Evolutionary conservation across 2,329 filamentous ascomycete genomes (phyloP).

Genomic region (Beauveria pseudobassiana): DNA sequence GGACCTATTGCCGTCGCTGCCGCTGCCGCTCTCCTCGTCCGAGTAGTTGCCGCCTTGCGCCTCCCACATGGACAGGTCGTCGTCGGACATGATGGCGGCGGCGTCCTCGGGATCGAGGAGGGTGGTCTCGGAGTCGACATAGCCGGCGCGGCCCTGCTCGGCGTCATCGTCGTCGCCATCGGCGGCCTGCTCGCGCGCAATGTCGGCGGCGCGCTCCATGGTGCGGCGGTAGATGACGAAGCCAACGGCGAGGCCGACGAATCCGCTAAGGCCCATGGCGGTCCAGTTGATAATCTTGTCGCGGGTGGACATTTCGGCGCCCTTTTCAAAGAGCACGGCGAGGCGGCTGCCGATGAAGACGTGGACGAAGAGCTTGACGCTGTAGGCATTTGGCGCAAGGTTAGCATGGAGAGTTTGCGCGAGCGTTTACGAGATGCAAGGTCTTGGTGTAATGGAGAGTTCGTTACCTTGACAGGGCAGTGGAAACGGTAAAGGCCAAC

Average conservation of each 20-base stretch:
- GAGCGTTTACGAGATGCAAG: not conserved
- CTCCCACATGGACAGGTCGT: conserved; percentile 53
- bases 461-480: conserved; percentile 59
- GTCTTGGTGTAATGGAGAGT: not conserved
- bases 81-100: conserved; percentile 49
- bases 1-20: conserved; percentile 18
- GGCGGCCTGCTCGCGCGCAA: conserved; percentile 39
- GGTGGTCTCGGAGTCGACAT: conserved; percentile 38
- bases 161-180: conserved; percentile 20
- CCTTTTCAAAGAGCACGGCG: conserved; percentile 73
- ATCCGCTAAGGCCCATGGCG: conserved; percentile 64
- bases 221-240: conserved; percentile 75
- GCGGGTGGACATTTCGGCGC: conserved; percentile 70
- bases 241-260: conserved; percentile 68
- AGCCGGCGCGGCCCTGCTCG: conserved; percentile 28
- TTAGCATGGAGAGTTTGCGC: not conserved
- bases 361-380: conserved; percentile 83
- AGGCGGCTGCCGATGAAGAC: conserved; percentile 86
- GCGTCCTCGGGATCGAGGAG: conserved; percentile 41
- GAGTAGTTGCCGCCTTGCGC: conserved; percentile 22
- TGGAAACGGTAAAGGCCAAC: conserved; percentile 70
- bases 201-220: conserved; percentile 53
- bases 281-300: conserved; percentile 79
- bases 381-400: conserved; percentile 18
- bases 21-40: conserved; percentile 27